phyloP scores from a whole-genome alignment of 2,329 filamentous ascomycete genomes.

The Neofusicoccum umdonicola region DNA sequence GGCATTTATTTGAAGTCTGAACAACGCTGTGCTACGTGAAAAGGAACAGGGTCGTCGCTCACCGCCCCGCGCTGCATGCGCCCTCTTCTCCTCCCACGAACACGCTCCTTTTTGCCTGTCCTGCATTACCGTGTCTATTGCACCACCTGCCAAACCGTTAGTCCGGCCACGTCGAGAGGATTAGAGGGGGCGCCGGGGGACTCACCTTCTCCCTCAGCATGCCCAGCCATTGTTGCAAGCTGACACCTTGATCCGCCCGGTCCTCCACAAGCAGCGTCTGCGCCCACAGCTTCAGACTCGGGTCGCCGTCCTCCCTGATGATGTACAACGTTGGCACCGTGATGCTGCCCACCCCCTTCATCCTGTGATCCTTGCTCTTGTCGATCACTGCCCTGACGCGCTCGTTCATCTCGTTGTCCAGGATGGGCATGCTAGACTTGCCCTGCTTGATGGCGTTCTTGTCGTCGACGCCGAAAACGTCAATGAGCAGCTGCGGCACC shows the following conservation, averaged over 20 bases:
- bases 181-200: slow-evolving; percentile 18
- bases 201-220: slow-evolving; percentile 90
- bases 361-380: slow-evolving; percentile 85
- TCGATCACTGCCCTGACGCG: slow-evolving; percentile 83
- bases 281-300: slow-evolving; percentile 91
- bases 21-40: slow-evolving; percentile 18
- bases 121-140: slow-evolving; percentile 27
- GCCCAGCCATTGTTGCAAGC: slow-evolving; percentile 90
- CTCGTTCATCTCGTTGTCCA: slow-evolving; percentile 97
- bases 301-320: slow-evolving; percentile 92
- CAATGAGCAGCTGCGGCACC: slow-evolving; percentile 80
- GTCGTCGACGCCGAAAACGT: slow-evolving; percentile 88
- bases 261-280: slow-evolving; percentile 95
- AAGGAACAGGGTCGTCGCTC: slow-evolving; percentile 1
- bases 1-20: slow-evolving; percentile 17
- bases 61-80: slow-evolving; percentile 8
- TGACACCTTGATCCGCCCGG: slow-evolving; percentile 88
- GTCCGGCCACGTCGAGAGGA: slow-evolving; percentile 17
- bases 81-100: neutral
- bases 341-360: slow-evolving; percentile 88
- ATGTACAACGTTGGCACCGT: slow-evolving; percentile 90
- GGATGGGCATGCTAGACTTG: slow-evolving; percentile 79
- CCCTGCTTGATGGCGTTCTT: slow-evolving; percentile 83
- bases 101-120: neutral
- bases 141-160: slow-evolving; percentile 29